Evolutionary conservation across 495 filamentous ascomycete species (phyloP).

Genomic region (Xylaria sp.): DNA sequence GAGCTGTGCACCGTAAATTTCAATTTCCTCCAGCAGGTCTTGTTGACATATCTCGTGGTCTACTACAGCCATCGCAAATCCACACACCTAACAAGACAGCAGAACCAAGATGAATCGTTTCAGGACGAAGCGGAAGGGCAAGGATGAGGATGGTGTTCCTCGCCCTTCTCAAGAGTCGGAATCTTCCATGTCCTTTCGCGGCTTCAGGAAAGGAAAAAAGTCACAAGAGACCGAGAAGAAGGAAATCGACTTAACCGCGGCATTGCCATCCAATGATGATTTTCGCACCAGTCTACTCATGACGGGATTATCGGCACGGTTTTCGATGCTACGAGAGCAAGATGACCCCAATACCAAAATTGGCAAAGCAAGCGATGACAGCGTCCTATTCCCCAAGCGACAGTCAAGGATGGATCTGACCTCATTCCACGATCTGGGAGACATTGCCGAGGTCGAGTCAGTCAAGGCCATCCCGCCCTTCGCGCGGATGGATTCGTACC

Average conservation of each 20-base stretch:
- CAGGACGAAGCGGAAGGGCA: conserved; percentile 71
- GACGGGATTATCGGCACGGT: conserved; percentile 92
- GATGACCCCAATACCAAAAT: conserved; percentile 87
- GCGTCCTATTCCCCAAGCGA: conserved; percentile 82
- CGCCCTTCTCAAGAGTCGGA: conserved; percentile 61
- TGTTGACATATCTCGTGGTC: not conserved
- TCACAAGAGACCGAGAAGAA: conserved; percentile 64
- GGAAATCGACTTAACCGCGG: conserved; percentile 74
- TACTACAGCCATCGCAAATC: not conserved
- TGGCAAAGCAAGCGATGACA: conserved; percentile 94
- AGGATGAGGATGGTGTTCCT: conserved; percentile 59
- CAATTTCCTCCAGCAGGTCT: not conserved
- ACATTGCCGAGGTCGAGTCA: conserved; percentile 90
- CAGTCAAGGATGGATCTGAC: conserved; percentile 70
- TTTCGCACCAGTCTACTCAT: conserved; percentile 98
- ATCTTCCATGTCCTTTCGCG: conserved; percentile 57
- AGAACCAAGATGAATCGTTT: conserved; percentile 73
- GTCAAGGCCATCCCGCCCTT: conserved; percentile 66
- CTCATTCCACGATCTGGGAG: conserved; percentile 61
- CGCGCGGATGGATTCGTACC: conserved; percentile 58
- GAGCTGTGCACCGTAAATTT: conserved; percentile 1
- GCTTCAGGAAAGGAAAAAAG: conserved; percentile 66
- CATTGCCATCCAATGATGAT: conserved; percentile 82
- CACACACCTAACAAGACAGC: not conserved
- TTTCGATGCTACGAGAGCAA: conserved; percentile 95